Conservation (phyloP, 495 filamentous ascomycete genomes). For the Xylaria longipes region DNA sequence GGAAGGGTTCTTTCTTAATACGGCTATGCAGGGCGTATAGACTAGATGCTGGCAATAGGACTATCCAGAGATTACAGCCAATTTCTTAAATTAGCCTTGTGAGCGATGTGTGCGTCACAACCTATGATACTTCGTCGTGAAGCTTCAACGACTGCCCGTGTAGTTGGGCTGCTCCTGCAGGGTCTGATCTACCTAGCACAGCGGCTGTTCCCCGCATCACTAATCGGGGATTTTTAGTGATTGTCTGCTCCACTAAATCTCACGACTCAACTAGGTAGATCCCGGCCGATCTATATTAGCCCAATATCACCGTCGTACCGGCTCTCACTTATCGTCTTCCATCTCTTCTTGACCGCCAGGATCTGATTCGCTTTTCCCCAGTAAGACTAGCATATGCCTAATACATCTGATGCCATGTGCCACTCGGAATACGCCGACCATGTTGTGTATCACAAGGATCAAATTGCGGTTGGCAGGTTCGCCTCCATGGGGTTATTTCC, state of each 20-base stretch:
- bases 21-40: not conserved
- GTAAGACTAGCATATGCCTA: not conserved
- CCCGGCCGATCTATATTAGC: not conserved
- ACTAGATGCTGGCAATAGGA: not conserved
- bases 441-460: not conserved
- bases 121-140: not conserved
- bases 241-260: not conserved
- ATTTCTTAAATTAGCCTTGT: not conserved
- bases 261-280: not conserved
- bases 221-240: not conserved
- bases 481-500: not conserved
- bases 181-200: not conserved
- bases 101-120: not conserved
- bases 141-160: slow-evolving; percentile 3
- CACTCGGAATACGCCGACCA: not conserved
- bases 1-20: slow-evolving; percentile 1
- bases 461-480: not conserved
- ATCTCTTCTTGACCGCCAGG: not conserved
- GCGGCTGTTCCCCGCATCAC: not conserved
- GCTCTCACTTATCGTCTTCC: not conserved
- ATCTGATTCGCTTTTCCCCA: not conserved
- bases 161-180: not conserved
- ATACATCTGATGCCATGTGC: not conserved
- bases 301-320: not conserved
- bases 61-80: not conserved